Conservation (phyloP, 1,139 yeast genomes). For the Yamadazyma songkhlaensis region DNA sequence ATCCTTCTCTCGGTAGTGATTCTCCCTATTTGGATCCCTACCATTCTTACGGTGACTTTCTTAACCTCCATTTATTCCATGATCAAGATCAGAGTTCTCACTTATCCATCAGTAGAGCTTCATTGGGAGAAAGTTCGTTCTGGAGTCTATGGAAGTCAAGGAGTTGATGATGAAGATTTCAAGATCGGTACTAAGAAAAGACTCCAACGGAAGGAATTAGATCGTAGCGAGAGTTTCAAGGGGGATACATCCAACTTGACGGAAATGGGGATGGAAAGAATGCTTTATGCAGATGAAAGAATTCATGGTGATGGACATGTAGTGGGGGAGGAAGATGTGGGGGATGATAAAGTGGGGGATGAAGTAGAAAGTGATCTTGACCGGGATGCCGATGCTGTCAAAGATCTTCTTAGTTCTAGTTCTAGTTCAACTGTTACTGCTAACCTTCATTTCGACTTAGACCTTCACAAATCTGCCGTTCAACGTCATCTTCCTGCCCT, state of each 20-base stretch:
- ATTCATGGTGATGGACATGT: conserved; percentile 16
- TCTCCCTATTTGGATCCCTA: conserved; percentile 55
- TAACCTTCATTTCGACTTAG: not conserved
- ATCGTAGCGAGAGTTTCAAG: conserved; percentile 37
- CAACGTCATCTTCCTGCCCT: conserved; percentile 17
- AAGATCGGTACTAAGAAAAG: conserved; percentile 31
- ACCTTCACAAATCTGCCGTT: conserved; percentile 25
- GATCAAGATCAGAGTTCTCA: conserved; percentile 27
- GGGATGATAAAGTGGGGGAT: conserved; percentile 11
- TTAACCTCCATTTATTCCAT: conserved; percentile 36
- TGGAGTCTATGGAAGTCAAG: conserved; percentile 32
- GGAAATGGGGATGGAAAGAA: conserved; percentile 35
- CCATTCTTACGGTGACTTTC: conserved; percentile 43
- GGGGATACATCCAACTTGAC: conserved; percentile 43
- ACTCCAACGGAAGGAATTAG: conserved; percentile 23
- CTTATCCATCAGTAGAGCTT: conserved; percentile 19
- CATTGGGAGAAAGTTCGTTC: conserved; percentile 37
- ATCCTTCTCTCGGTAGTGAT: conserved; percentile 29
- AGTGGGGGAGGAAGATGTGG: conserved; percentile 16
- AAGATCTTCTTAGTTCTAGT: no score
- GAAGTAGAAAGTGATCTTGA: no score
- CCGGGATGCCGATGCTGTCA: no score
- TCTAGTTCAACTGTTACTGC: no score
- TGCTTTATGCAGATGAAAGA: conserved; percentile 39
- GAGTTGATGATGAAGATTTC: conserved; percentile 33